Percentiles rank a stretch among this genome's conserved stretches.
phyloP scores from a whole-genome alignment of 2,329 filamentous ascomycete genomes.

The Venturia nashicola region DNA sequence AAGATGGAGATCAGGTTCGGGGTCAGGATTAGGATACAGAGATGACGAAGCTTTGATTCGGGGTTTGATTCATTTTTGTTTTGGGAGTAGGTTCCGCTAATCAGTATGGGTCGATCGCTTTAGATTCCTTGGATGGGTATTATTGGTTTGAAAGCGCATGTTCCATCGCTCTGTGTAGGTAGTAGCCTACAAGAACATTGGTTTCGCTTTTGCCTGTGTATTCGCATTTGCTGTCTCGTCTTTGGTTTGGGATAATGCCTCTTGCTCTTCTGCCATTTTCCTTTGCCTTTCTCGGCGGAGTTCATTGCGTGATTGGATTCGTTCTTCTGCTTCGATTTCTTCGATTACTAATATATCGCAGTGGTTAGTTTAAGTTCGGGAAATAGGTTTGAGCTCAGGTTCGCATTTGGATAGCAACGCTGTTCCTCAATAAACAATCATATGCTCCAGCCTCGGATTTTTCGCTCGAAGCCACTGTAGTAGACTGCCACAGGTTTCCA shows the following conservation, averaged over 20 bases:
- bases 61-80: neutral
- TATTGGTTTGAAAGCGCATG: neutral
- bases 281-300: neutral
- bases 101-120: neutral
- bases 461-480: too few species aligned
- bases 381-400: neutral
- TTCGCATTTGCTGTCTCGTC: neutral
- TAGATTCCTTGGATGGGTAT: neutral
- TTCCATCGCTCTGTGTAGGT: neutral
- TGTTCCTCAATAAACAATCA: neutral
- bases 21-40: neutral
- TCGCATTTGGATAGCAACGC: neutral
- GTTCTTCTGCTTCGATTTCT: slow-evolving; percentile 8
- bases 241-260: neutral
- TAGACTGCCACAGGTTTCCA: too few species aligned
- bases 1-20: neutral
- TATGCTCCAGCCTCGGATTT: too few species aligned
- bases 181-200: neutral
- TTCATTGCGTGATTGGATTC: neutral
- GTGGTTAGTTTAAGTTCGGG: neutral
- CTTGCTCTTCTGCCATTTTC: neutral
- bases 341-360: neutral
- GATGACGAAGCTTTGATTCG: neutral
- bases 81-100: neutral
- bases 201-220: neutral